Percentiles rank a stretch among this genome's conserved stretches.
These are phyloP conservation scores for Paramecium primaurelia DNA, from an alignment of 73 alveolate species.

Conservation along the genomic window DNA sequence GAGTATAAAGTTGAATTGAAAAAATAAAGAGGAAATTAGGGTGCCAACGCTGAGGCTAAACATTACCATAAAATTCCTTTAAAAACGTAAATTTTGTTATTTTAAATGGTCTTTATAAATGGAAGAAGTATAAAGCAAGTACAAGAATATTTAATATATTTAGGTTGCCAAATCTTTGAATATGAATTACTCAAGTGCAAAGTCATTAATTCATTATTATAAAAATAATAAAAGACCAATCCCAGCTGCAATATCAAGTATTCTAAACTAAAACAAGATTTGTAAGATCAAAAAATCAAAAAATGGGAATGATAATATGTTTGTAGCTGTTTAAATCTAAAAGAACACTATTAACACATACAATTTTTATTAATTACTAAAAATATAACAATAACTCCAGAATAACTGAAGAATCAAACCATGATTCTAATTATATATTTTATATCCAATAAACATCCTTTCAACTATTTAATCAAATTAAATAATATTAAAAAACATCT, in stretches of 20 bases:
- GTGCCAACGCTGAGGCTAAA: not conserved
- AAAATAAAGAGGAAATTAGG: not conserved
- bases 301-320: not conserved
- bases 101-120: not conserved
- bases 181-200: conserved; percentile 36
- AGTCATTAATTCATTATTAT: conserved; percentile 25
- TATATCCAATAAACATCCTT: not conserved
- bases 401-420: not conserved
- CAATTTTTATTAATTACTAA: not conserved
- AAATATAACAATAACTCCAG: not conserved
- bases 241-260: not conserved
- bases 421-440: not conserved
- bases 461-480: no score
- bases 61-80: conserved; percentile 15
- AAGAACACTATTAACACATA: not conserved
- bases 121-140: conserved; percentile 11
- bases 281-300: not conserved
- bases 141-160: not conserved
- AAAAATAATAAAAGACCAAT: conserved; percentile 11
- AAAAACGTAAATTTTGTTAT: not conserved
- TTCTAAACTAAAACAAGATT: not conserved
- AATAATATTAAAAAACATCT: not conserved
- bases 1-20: not conserved
- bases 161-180: conserved; percentile 19
- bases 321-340: not conserved